Evolutionary conservation across 1,139 yeast genomes (phyloP).

Genomic region (Blastobotrys raffinosifermentans): DNA sequence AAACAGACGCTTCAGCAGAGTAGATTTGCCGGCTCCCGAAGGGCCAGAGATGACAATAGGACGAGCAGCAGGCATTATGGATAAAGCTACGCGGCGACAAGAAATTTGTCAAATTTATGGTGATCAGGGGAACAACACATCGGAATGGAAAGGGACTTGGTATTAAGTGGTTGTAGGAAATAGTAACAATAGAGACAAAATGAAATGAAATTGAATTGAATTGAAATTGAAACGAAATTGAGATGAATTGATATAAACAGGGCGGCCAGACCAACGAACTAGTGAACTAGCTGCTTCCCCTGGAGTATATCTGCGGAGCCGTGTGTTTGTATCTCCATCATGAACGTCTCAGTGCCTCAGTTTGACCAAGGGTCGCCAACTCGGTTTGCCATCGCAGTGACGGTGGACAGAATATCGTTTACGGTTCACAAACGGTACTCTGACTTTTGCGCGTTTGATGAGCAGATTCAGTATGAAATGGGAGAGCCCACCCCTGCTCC

Average conservation of each 20-base stretch:
- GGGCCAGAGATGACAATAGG: slow-evolving; percentile 97
- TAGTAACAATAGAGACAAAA: too few species aligned
- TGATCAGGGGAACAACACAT: too few species aligned
- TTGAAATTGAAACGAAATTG: too few species aligned
- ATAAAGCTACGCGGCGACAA: too few species aligned
- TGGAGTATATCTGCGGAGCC: background rate
- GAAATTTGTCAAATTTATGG: too few species aligned
- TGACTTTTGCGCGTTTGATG: slow-evolving; percentile 47
- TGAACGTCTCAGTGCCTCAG: slow-evolving; percentile 29
- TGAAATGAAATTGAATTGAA: too few species aligned
- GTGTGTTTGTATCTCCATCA: too few species aligned
- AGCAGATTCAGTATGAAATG: slow-evolving; percentile 41
- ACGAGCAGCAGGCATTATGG: slow-evolving; percentile 43
- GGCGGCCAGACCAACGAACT: too few species aligned
- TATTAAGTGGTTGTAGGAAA: too few species aligned
- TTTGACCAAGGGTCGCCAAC: slow-evolving; percentile 34
- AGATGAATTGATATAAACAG: too few species aligned
- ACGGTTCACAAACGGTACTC: slow-evolving; percentile 41
- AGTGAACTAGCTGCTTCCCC: background rate
- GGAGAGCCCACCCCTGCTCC: slow-evolving; percentile 43
- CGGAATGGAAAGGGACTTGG: too few species aligned
- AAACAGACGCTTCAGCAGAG: slow-evolving; percentile 80
- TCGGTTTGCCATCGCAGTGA: slow-evolving; percentile 34
- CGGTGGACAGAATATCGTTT: slow-evolving; percentile 27
- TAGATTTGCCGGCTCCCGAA: slow-evolving; percentile 92